phyloP scores from a whole-genome alignment of 139 green algal genomes.

The Picochlorum costavermella region DNA sequence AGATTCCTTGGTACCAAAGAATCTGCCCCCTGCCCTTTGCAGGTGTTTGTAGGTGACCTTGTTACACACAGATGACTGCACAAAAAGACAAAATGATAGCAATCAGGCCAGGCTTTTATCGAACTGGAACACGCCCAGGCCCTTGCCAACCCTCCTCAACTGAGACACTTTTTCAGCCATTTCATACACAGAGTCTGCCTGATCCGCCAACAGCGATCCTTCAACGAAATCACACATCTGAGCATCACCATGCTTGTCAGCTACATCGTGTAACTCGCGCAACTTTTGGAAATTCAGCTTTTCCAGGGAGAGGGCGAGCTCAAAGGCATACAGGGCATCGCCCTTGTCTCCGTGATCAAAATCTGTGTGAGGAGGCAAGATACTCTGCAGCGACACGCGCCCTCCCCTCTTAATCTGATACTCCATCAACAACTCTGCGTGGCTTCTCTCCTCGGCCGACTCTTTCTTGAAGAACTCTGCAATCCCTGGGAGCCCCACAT shows the following conservation, averaged over 20 bases:
- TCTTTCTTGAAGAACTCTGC: constrained; percentile 59
- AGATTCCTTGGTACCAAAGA: too few relatives aligned
- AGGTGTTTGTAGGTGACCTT: too few relatives aligned
- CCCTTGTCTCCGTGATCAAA: constrained; percentile 56
- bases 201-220: constrained; percentile 61
- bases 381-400: constrained; percentile 69
- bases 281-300: constrained; percentile 93
- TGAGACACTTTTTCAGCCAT: constrained; percentile 76
- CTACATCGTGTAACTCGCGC: constrained; percentile 41
- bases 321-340: constrained; percentile 91
- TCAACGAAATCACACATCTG: constrained; percentile 84
- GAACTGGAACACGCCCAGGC: constrained; percentile 81
- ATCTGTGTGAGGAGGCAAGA: constrained; percentile 78
- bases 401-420: constrained; percentile 87
- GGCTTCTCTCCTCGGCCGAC: constrained; percentile 74
- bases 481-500: constrained; percentile 86
- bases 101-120: constrained; percentile 35
- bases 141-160: constrained; percentile 80
- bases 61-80: too few relatives aligned
- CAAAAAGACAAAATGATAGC: too few relatives aligned
- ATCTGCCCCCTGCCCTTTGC: too few relatives aligned
- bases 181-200: constrained; percentile 76
- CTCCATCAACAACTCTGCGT: constrained; percentile 90
- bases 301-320: constrained; percentile 86
- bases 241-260: constrained; percentile 66